Conservation (phyloP, 176 grass and related monocot species). For the Panicum miliaceum region DNA sequence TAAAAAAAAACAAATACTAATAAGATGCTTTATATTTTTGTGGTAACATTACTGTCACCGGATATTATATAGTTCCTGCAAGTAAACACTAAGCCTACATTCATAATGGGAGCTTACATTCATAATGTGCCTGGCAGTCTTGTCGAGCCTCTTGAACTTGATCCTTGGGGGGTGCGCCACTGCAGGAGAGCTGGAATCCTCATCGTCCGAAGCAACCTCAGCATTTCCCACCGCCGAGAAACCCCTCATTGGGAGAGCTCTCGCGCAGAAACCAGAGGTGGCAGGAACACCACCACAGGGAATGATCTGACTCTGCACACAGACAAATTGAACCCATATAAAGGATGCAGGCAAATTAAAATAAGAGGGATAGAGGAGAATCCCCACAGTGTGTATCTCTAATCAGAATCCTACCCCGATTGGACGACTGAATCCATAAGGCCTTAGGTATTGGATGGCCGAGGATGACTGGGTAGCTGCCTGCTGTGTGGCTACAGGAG, state of each 20-base stretch:
- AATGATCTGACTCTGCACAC: conserved; percentile 18
- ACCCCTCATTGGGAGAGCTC: conserved; percentile 29
- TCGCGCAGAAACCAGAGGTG: conserved; percentile 13
- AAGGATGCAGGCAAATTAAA: not conserved
- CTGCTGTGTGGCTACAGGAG: not conserved
- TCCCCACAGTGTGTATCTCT: not conserved
- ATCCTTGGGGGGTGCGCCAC: conserved; percentile 60
- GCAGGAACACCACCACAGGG: not conserved
- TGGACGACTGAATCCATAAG: not conserved
- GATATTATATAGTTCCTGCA: not conserved
- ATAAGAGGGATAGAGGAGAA: not conserved
- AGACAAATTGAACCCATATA: not conserved
- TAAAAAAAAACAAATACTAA: not conserved
- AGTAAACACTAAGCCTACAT: not conserved
- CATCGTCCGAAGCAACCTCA: conserved; percentile 47
- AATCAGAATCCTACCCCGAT: conserved; percentile 2
- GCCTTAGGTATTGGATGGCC: not conserved
- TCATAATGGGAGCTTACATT: too few species aligned
- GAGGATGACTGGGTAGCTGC: not conserved
- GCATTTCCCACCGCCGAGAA: conserved; percentile 41
- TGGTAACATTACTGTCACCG: not conserved
- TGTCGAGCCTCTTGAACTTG: conserved; percentile 94
- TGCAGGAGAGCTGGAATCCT: conserved; percentile 44
- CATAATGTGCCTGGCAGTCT: conserved; percentile 92
- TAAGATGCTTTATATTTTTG: not conserved